phyloP scores from a whole-genome alignment of 768 basidiomycete genomes.

The Agaricus sinodeliciosus region DNA sequence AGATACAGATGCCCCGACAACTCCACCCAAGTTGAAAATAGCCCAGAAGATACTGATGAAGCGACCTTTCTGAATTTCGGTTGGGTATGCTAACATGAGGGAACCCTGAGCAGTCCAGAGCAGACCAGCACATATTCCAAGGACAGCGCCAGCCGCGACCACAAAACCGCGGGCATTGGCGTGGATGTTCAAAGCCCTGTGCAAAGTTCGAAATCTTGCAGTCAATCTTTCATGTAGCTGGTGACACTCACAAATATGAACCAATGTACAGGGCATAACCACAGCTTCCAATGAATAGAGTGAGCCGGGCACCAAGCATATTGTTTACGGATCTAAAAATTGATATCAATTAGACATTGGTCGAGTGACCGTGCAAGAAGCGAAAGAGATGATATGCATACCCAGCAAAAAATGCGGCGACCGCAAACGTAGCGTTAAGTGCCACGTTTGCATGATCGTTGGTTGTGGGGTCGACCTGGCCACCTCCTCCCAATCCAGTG shows the following conservation, averaged over 20 bases:
- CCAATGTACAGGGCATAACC: constrained; percentile 77
- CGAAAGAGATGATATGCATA: constrained; percentile 22
- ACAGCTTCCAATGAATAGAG: constrained; percentile 64
- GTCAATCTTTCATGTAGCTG: background rate
- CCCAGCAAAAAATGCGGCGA: constrained; percentile 50
- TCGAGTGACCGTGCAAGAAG: background rate
- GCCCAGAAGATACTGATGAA: constrained; percentile 81
- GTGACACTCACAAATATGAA: constrained; percentile 53
- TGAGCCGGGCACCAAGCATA: constrained; percentile 66
- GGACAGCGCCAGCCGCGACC: constrained; percentile 62
- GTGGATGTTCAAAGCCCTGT: constrained; percentile 67
- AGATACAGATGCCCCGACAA: constrained; percentile 72
- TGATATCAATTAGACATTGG: background rate
- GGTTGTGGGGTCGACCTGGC: constrained; percentile 59
- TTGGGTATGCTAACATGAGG: constrained; percentile 79
- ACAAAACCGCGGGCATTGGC: constrained; percentile 54
- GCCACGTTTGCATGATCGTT: constrained; percentile 67
- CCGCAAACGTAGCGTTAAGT: constrained; percentile 51
- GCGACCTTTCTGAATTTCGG: constrained; percentile 68
- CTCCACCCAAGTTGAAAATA: constrained; percentile 78
- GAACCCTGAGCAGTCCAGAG: constrained; percentile 86
- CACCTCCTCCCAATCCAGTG: constrained; percentile 75
- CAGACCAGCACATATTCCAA: constrained; percentile 65
- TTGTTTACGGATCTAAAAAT: constrained; percentile 66
- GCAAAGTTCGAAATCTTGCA: background rate